Evolutionary conservation across 2,329 filamentous ascomycete species (phyloP).

Genomic region (Atkinsonella hypoxylon): DNA sequence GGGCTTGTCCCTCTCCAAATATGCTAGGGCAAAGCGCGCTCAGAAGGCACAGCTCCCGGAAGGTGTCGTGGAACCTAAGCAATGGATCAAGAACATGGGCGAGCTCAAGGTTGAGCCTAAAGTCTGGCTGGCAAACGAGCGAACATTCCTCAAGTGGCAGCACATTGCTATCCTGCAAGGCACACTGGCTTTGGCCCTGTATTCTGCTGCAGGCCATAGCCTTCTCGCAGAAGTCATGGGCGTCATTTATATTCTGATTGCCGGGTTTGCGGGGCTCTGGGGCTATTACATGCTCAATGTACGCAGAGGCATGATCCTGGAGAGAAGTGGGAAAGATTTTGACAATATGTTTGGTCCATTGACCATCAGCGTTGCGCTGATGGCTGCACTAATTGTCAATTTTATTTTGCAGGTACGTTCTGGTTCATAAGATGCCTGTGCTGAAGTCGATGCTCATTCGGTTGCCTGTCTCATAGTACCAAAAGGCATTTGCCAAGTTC

Average conservation of each 20-base stretch:
- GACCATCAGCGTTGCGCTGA: conserved; percentile 68
- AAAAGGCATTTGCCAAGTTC: conserved; percentile 19
- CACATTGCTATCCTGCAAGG: conserved; percentile 85
- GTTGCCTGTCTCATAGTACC: conserved; percentile 15
- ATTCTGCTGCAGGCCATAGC: conserved; percentile 76
- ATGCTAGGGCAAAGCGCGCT: conserved; percentile 46
- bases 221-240: conserved; percentile 66
- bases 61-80: conserved; percentile 72
- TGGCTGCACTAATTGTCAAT: conserved; percentile 70
- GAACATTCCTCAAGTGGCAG: conserved; percentile 98
- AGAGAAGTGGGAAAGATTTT: conserved; percentile 84
- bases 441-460: not conserved
- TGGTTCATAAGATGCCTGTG: not conserved
- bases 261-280: conserved; percentile 75
- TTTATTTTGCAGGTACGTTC: conserved; percentile 72
- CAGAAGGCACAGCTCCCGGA: conserved; percentile 54
- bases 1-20: conserved; percentile 70
- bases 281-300: conserved; percentile 74
- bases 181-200: conserved; percentile 70
- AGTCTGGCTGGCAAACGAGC: conserved; percentile 96
- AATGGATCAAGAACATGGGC: conserved; percentile 91
- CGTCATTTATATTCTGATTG: conserved; percentile 71
- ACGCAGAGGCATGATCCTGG: conserved; percentile 65
- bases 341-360: conserved; percentile 80
- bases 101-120: conserved; percentile 91